Conservation (phyloP, 306 rosid genomes). For the Geum urbanum region DNA sequence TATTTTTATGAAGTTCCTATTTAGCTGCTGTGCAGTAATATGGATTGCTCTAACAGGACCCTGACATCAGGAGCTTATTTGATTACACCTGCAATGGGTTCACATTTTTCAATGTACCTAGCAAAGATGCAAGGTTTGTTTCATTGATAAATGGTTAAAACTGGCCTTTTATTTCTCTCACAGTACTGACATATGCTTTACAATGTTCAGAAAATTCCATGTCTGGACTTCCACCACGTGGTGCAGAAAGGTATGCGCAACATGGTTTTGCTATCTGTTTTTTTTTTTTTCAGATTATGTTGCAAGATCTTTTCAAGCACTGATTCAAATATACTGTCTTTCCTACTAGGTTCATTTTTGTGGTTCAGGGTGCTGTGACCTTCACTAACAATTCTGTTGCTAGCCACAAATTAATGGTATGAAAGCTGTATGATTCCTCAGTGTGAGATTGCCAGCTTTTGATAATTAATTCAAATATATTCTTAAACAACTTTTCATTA, state of each 20-base stretch:
- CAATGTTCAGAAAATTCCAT: slow-evolving; percentile 56
- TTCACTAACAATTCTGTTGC: slow-evolving; percentile 40
- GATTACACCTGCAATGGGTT: slow-evolving; percentile 72
- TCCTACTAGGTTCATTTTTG: slow-evolving; percentile 70
- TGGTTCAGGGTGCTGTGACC: slow-evolving; percentile 65
- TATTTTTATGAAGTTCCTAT: slow-evolving; percentile 22
- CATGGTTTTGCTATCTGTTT: neutral
- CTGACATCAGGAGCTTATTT: slow-evolving; percentile 73
- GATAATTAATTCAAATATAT: neutral
- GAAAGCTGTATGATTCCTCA: slow-evolving; percentile 20
- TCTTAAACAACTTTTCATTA: neutral
- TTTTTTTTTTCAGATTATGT: slow-evolving; percentile 10
- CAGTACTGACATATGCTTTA: slow-evolving; percentile 32
- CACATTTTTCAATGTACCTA: slow-evolving; percentile 86
- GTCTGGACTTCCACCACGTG: slow-evolving; percentile 52
- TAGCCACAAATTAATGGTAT: slow-evolving; percentile 51
- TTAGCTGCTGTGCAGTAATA: slow-evolving; percentile 21
- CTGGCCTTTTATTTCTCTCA: slow-evolving; percentile 4
- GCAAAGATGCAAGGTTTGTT: slow-evolving; percentile 82
- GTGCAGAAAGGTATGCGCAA: slow-evolving; percentile 62
- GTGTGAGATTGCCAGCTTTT: slow-evolving; percentile 11
- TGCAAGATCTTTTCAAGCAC: slow-evolving; percentile 14
- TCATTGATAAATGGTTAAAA: neutral
- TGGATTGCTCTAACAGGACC: slow-evolving; percentile 50
- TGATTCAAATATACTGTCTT: slow-evolving; percentile 24